phyloP scores from a whole-genome alignment of 2,329 filamentous ascomycete genomes.

The Microcera coccophila region DNA sequence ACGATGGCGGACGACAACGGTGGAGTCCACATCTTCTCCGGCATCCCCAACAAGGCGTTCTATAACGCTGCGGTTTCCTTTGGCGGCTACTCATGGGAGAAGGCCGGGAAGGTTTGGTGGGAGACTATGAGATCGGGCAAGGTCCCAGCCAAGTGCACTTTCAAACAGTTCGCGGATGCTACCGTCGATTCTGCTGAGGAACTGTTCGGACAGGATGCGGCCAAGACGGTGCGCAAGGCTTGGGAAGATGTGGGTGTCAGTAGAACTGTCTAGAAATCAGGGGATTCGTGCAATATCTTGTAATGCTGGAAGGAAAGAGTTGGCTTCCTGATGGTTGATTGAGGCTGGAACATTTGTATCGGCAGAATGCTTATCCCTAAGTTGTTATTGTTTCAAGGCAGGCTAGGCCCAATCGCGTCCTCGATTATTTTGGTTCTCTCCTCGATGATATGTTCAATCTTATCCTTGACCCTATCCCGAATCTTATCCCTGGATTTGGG shows the following conservation, averaged over 20 bases:
- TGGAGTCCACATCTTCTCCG: constrained; percentile 54
- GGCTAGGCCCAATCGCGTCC: too few species aligned
- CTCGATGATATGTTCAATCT: too few species aligned
- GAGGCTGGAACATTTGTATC: too few species aligned
- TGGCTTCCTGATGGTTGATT: too few species aligned
- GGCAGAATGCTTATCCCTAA: too few species aligned
- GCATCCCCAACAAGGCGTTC: constrained; percentile 57
- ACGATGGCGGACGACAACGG: constrained; percentile 44
- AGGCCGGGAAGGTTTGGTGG: constrained; percentile 53
- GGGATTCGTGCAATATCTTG: constrained; percentile 14
- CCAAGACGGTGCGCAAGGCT: constrained; percentile 42
- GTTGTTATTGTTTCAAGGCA: too few species aligned
- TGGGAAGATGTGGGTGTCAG: constrained; percentile 48
- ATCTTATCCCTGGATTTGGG: too few species aligned
- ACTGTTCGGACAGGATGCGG: constrained; percentile 39
- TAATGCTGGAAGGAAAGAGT: too few species aligned
- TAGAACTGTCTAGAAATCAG: constrained; percentile 13
- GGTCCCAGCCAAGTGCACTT: constrained; percentile 39
- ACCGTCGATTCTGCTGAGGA: constrained; percentile 45
- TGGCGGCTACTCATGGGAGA: constrained; percentile 53
- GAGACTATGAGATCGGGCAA: constrained; percentile 43
- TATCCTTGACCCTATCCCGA: too few species aligned
- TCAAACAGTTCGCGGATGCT: constrained; percentile 47
- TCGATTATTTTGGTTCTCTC: too few species aligned
- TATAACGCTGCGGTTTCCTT: constrained; percentile 45